Base-by-base conservation (phyloP, 2,329 filamentous ascomycete species). In the Sclerotinia borealis region DNA sequence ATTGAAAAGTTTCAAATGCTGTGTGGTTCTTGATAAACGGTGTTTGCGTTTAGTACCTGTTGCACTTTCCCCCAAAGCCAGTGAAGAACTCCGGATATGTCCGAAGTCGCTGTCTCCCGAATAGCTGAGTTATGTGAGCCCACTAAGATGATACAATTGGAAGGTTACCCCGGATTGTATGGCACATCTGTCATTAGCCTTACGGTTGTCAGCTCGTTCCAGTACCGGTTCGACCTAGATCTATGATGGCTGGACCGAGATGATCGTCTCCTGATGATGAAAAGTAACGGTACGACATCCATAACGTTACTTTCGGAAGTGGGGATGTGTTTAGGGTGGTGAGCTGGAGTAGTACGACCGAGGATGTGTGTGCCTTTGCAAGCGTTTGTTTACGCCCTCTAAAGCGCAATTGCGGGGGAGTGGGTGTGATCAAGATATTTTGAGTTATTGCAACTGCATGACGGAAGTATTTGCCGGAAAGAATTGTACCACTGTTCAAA, bases 1-100 rank as follows among this genome's bases (percentile, higher is more conserved):
- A 45, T 45, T 45, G 41, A 29, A 45, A 58, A 58, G 54, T 58
- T 58, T n/a, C 54, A 45, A 58, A 13, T 34, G 29, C 25, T 45
- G 29, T 56, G 19, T 25, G 39, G 7, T 45, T 45, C 13, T 27
- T 25, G n/a, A 22, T 19, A 8, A 34, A 22, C 37, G 27, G 34
- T 45, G 27, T 31, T 34, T 56, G 19, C 27, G n/a, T 17, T 34
- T 19, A n/a, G n/a, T n/a, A n/a, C n/a, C n/a, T n/a, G n/a, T 5
- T 45, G 27, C n/a, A 10, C 41, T 56, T 17, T 45, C 5, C 3
- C 5, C 4, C 29, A 36, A 34, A 34, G 9, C 13, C 15, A 4
- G 2, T 25, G 27, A 34, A 15, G 2, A 25, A 34, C 25, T 1
- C 31, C 25, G 25, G n/a, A 9, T 19, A 7, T 45, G 6, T 34